These are phyloP conservation scores for Auriscalpium vulgare DNA, from an alignment of 768 basidiomycete genomes.

Conservation along the genomic window DNA sequence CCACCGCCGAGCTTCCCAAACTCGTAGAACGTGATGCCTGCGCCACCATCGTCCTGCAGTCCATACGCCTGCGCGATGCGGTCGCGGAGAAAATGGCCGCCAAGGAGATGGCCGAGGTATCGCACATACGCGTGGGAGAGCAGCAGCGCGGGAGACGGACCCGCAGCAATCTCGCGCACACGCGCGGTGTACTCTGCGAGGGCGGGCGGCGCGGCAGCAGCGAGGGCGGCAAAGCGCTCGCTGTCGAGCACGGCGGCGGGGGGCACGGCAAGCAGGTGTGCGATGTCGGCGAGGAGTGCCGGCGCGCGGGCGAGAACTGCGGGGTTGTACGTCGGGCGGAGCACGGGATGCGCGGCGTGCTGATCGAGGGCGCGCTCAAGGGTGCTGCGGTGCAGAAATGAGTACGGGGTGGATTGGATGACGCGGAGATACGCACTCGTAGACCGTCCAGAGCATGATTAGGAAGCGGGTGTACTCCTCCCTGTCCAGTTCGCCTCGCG, in stretches of 20 bases:
- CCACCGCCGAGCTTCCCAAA: constrained; percentile 50
- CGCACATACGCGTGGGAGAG: constrained; percentile 79
- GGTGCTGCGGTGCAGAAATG: constrained; percentile 26
- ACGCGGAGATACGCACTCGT: constrained; percentile 44
- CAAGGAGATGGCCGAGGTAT: constrained; percentile 74
- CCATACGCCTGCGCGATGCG: constrained; percentile 57
- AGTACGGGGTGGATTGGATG: no score
- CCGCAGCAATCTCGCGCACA: constrained; percentile 39
- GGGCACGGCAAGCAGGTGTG: constrained; percentile 45
- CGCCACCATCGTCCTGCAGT: constrained; percentile 39
- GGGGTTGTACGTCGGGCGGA: constrained; percentile 68
- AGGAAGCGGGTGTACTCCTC: constrained; percentile 64
- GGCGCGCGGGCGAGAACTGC: constrained; percentile 52
- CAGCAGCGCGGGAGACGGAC: constrained; percentile 41
- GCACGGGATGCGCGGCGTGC: constrained; percentile 52
- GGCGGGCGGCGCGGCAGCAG: constrained; percentile 36
- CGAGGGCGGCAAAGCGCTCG: constrained; percentile 41
- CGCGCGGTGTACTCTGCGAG: constrained; percentile 47
- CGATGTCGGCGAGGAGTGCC: constrained; percentile 58
- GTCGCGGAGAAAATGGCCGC: constrained; percentile 63
- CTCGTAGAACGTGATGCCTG: constrained; percentile 57
- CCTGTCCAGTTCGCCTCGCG: constrained; percentile 49
- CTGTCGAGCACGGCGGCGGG: constrained; percentile 51
- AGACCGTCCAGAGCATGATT: constrained; percentile 75
- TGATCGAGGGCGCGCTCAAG: constrained; percentile 50